Percentiles rank a stretch among this genome's conserved stretches.
phyloP scores from a whole-genome alignment of 164 flowering plant species.

The Vitis amurensis region DNA sequence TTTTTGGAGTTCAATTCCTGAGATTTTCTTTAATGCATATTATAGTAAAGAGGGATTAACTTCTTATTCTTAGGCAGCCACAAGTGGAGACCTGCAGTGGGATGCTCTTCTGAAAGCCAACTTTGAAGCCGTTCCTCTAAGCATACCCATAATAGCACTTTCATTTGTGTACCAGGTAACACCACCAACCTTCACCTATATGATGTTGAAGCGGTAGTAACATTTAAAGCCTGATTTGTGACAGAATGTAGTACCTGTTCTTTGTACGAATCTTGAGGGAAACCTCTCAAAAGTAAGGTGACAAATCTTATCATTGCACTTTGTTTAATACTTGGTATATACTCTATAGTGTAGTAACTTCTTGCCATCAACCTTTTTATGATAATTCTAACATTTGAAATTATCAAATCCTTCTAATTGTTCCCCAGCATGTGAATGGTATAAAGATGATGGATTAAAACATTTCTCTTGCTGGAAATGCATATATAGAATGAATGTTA shows the following conservation, averaged over 20 bases:
- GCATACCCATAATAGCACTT: slow-evolving; percentile 87
- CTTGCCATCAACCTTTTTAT: not conserved
- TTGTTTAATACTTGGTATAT: not conserved
- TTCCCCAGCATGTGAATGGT: not conserved
- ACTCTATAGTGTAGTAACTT: not conserved
- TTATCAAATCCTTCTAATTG: not conserved
- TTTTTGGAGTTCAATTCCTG: too few relatives aligned
- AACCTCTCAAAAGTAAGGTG: slow-evolving; percentile 92
- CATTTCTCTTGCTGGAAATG: too few relatives aligned
- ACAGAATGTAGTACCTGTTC: slow-evolving; percentile 96
- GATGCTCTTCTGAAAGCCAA: slow-evolving; percentile 77
- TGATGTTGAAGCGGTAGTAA: slow-evolving; percentile 1
- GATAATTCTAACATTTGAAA: not conserved
- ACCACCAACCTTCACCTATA: slow-evolving; percentile 4
- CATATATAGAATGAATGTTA: too few relatives aligned
- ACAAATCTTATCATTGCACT: slow-evolving; percentile 17
- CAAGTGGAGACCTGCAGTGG: slow-evolving; percentile 78
- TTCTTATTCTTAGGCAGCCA: slow-evolving; percentile 56
- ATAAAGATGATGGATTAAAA: too few relatives aligned
- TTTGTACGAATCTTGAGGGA: slow-evolving; percentile 93
- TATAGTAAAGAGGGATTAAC: not conserved
- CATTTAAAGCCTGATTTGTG: slow-evolving; percentile 4
- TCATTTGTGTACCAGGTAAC: slow-evolving; percentile 94
- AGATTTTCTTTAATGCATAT: not conserved
- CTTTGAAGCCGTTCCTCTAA: slow-evolving; percentile 79